A percentile compares a stretch with the other conserved stretches of the same genome.
These are phyloP conservation scores for Naganishia albida DNA, from an alignment of 1,284 basidiomycete species.

Conservation along the genomic window DNA sequence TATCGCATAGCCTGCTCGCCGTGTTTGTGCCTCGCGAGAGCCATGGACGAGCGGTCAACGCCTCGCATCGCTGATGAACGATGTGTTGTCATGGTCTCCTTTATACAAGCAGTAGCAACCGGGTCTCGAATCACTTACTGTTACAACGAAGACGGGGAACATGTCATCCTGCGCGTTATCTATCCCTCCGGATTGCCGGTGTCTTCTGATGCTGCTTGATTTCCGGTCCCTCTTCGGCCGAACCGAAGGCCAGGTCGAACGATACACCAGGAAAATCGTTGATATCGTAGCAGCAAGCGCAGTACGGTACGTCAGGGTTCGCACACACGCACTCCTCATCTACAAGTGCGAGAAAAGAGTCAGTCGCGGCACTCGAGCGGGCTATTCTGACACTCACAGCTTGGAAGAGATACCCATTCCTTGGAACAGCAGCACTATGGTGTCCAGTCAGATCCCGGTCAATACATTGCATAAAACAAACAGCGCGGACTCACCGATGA, in stretches of 20 bases:
- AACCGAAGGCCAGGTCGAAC: not conserved
- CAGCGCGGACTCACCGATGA: not conserved
- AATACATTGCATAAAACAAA: not conserved
- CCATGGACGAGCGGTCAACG: too few species aligned
- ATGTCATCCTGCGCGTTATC: too few species aligned
- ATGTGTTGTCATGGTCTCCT: too few species aligned
- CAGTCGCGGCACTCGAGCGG: not conserved
- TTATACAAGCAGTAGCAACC: too few species aligned
- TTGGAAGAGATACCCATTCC: slow-evolving; percentile 13
- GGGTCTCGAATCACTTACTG: too few species aligned
- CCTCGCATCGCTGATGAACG: too few species aligned
- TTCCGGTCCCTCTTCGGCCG: not conserved
- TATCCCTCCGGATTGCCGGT: too few species aligned
- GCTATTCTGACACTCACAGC: not conserved
- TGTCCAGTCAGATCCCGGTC: not conserved
- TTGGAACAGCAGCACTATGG: slow-evolving; percentile 7
- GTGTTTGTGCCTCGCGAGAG: too few species aligned
- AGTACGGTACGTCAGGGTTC: slow-evolving; percentile 2
- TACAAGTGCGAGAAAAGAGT: not conserved
- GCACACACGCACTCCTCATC: slow-evolving; percentile 16
- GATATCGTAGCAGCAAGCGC: slow-evolving; percentile 20
- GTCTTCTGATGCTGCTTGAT: too few species aligned
- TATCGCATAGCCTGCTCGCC: not conserved
- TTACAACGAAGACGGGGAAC: too few species aligned
- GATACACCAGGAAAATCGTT: slow-evolving; percentile 2